phyloP scores from a whole-genome alignment of 2,329 filamentous ascomycete species.

The Fusarium anthophilum region DNA sequence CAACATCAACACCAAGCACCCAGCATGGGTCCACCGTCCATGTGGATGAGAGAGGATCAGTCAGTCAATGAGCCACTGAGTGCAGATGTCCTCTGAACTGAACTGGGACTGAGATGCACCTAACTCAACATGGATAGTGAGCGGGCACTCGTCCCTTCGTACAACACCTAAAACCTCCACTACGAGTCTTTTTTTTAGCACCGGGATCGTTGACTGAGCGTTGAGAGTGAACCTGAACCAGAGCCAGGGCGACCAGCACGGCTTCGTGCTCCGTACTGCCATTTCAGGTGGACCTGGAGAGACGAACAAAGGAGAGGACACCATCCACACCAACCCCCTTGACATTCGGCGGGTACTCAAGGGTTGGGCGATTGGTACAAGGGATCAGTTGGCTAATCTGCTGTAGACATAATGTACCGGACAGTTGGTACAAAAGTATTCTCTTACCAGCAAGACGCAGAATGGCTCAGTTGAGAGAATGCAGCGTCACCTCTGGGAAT shows the following conservation, averaged over 20 bases:
- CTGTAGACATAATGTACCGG: conserved; percentile 15
- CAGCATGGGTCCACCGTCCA: conserved; percentile 9
- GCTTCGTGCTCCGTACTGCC: conserved; percentile 21
- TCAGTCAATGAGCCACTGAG: neutral
- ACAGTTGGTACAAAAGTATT: conserved; percentile 9
- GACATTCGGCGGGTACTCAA: conserved; percentile 27
- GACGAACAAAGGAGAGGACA: conserved; percentile 28
- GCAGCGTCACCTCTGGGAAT: conserved; percentile 17
- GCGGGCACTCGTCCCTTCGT: conserved; percentile 19
- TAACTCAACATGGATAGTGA: conserved; percentile 30
- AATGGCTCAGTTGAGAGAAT: conserved; percentile 23
- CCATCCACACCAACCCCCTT: conserved; percentile 24
- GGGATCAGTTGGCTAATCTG: neutral
- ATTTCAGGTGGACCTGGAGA: conserved; percentile 23
- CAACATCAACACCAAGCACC: neutral
- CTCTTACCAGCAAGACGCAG: conserved; percentile 22
- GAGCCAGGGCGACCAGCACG: conserved; percentile 8
- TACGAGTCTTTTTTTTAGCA: conserved; percentile 9
- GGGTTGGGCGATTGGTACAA: conserved; percentile 20
- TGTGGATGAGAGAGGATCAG: conserved; percentile 16
- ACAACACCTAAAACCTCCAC: conserved; percentile 17
- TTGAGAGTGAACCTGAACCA: conserved; percentile 9
- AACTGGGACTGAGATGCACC: conserved; percentile 26
- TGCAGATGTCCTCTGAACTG: conserved; percentile 10
- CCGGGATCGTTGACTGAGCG: neutral